Evolutionary conservation across 169 alveolate genomes (phyloP).

Genomic region (Eimeria nieschulzi): DNA sequence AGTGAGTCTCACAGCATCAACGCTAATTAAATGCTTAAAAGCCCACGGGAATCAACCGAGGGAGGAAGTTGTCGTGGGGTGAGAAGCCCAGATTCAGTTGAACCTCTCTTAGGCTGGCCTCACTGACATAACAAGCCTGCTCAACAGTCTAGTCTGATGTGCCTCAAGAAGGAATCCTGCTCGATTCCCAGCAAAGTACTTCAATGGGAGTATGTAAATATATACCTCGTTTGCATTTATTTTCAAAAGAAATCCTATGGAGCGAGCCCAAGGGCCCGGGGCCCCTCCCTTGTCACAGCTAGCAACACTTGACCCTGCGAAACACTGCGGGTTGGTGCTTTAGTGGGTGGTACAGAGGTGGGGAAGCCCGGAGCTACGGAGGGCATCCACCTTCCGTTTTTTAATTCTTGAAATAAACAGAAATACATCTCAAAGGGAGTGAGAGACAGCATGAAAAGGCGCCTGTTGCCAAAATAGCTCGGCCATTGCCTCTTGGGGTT

Average conservation of each 20-base stretch:
- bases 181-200: background rate
- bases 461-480: background rate
- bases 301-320: slow-evolving; percentile 61
- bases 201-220: background rate
- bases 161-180: slow-evolving; percentile 23
- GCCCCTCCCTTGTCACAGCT: slow-evolving; percentile 70
- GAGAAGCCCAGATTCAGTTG: too few species aligned
- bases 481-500: background rate
- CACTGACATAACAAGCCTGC: too few species aligned
- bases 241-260: background rate
- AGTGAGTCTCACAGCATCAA: too few species aligned
- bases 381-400: background rate
- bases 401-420: background rate
- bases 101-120: too few species aligned
- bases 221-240: background rate
- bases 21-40: too few species aligned
- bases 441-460: background rate
- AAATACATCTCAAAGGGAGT: background rate
- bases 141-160: background rate
- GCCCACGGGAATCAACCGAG: too few species aligned
- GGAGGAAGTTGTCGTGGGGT: too few species aligned
- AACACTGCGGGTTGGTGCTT: slow-evolving; percentile 51
- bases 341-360: slow-evolving; percentile 34
- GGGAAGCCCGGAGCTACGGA: background rate
- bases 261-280: slow-evolving; percentile 65